Evolutionary conservation across 139 green algal species (phyloP), one percentile per base, ranked within the genome.

Genomic region (Chlorella ohadii): DNA sequence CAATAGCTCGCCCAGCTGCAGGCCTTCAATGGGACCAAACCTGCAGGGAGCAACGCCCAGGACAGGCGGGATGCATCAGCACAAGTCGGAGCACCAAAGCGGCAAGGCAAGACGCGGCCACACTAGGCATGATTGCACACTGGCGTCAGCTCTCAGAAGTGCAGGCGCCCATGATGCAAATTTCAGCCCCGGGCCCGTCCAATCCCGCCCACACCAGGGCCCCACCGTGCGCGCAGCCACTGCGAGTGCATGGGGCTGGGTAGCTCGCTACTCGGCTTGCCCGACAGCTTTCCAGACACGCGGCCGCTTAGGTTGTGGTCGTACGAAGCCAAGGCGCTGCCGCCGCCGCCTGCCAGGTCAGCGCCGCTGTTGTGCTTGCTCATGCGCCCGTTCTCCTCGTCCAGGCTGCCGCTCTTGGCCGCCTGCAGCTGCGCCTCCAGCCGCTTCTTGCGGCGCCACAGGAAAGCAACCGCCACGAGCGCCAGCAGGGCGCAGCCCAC

Each of bases 1-100:
- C 4, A 82, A 57, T 1, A 82, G 75, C 75, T 82, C 75, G 6
- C 75, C 75, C 17, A 82, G 75, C 57, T 82, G 57, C 36, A 82
- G 34, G 23, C 75, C 75, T 25, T 82, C 75, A 25, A 82, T 82
- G 75, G 57, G 34, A 0, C 75, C 75, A 36, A 82, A 47, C 57
- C 67, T 74, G 67, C 67, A 33, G 28, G 61, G 44, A n/a, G n/a
- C n/a, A n/a, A n/a, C n/a, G n/a, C n/a, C n/a, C n/a, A n/a, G n/a
- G n/a, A n/a, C n/a, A n/a, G n/a, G n/a, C n/a, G n/a, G n/a, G n/a
- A n/a, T n/a, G n/a, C n/a, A n/a, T n/a, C n/a, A n/a, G n/a, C n/a
- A n/a, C n/a, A n/a, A n/a, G n/a, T n/a, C n/a, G n/a, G n/a, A n/a
- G n/a, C n/a, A n/a, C n/a, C n/a, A n/a, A n/a, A n/a, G n/a, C n/a